These are phyloP conservation scores for Botrytis cinerea DNA, from an alignment of 2,329 filamentous ascomycete species.

Conservation along the genomic window DNA sequence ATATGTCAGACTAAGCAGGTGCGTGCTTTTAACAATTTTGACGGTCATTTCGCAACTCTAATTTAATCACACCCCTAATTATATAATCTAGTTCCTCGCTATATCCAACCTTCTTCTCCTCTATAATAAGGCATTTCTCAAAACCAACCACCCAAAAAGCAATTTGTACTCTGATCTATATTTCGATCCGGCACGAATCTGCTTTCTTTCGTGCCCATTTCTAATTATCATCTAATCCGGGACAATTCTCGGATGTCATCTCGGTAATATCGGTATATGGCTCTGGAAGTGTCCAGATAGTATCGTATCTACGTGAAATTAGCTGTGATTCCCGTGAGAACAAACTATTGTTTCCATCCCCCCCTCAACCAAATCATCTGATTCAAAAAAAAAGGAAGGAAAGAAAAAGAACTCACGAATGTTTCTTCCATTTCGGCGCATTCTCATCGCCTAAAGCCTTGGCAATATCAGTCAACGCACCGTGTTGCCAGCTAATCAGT, in stretches of 20 bases:
- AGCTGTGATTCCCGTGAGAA: background rate
- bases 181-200: background rate
- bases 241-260: conserved; percentile 53
- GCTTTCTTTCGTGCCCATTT: background rate
- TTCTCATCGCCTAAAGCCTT: conserved; percentile 53
- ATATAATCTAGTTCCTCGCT: background rate
- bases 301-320: conserved; percentile 46
- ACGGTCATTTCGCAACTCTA: background rate
- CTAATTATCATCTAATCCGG: conserved; percentile 50
- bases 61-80: background rate
- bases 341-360: background rate
- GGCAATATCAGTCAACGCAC: conserved; percentile 53
- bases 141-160: background rate
- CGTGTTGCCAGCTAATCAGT: conserved; percentile 63
- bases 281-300: conserved; percentile 59
- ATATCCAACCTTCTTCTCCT: background rate
- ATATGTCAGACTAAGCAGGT: background rate
- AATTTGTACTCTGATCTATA: background rate
- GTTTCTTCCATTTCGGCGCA: conserved; percentile 52
- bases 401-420: conserved; percentile 42
- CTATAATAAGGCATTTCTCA: background rate
- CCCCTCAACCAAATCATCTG: background rate
- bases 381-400: background rate
- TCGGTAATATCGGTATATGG: conserved; percentile 50
- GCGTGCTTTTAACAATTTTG: background rate